Conservation (phyloP, 306 rosid genomes). For the Betula pendula region DNA sequence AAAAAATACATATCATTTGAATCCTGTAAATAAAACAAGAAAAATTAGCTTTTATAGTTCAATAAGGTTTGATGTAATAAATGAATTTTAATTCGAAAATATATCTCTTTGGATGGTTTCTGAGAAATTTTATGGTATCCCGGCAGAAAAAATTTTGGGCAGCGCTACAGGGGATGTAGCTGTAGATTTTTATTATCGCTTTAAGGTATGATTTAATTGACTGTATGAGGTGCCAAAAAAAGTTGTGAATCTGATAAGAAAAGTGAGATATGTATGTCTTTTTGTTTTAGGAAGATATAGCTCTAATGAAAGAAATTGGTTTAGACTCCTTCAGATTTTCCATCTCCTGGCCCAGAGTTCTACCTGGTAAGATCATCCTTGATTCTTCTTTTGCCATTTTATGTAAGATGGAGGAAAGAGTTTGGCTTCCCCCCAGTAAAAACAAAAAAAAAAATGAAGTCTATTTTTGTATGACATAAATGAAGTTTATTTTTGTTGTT, state of each 20-base stretch:
- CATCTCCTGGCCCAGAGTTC: slow-evolving; percentile 57
- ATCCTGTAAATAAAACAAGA: too few species aligned
- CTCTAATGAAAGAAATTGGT: slow-evolving; percentile 48
- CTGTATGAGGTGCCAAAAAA: too few species aligned
- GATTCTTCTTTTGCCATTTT: neutral
- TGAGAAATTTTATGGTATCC: neutral
- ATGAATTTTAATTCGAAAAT: too few species aligned
- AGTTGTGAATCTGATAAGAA: neutral
- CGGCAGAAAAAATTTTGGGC: slow-evolving; percentile 51
- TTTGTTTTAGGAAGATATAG: slow-evolving; percentile 38
- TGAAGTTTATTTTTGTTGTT: neutral
- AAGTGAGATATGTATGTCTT: neutral
- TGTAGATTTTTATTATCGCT: slow-evolving; percentile 41
- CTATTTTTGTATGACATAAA: too few species aligned
- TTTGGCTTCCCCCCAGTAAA: too few species aligned
- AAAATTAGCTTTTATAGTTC: too few species aligned
- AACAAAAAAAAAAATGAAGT: too few species aligned
- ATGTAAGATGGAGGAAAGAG: too few species aligned
- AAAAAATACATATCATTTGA: too few species aligned
- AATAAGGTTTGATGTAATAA: too few species aligned
- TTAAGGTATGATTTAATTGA: slow-evolving; percentile 33
- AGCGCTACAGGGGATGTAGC: slow-evolving; percentile 35
- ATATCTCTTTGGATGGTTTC: neutral
- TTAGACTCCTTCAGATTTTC: slow-evolving; percentile 56
- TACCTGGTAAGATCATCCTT: slow-evolving; percentile 38